Percentiles rank a stretch among this genome's conserved stretches.
phyloP scores from a whole-genome alignment of 2,329 filamentous ascomycete species.

The Aspergillus brasiliensis region DNA sequence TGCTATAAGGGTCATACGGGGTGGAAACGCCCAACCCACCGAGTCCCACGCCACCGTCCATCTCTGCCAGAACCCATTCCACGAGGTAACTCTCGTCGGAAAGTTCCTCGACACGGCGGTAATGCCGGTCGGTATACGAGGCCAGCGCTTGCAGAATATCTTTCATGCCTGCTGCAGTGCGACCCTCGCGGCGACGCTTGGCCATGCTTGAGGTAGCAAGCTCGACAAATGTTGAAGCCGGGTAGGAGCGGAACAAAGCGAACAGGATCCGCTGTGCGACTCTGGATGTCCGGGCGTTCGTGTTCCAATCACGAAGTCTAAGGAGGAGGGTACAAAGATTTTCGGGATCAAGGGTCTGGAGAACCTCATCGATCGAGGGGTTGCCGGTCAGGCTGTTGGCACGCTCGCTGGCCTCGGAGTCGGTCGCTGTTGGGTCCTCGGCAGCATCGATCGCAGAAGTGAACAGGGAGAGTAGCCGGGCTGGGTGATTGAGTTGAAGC shows the following conservation, averaged over 20 bases:
- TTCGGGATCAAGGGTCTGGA: constrained; percentile 76
- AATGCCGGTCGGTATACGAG: constrained; percentile 91
- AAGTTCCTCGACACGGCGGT: constrained; percentile 83
- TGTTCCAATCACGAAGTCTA: constrained; percentile 93
- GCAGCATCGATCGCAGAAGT: constrained; percentile 75
- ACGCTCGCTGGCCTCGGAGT: constrained; percentile 31
- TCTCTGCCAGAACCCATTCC: constrained; percentile 89
- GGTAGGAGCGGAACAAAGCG: constrained; percentile 77
- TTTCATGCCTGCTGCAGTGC: constrained; percentile 64
- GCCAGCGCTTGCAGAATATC: constrained; percentile 85
- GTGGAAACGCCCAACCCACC: constrained; percentile 31
- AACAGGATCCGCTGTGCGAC: constrained; percentile 84
- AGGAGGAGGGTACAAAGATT: constrained; percentile 83
- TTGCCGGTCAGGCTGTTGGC: constrained; percentile 48
- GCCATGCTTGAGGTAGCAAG: constrained; percentile 53
- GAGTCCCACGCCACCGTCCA: constrained; percentile 69
- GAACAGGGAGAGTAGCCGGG: constrained; percentile 80
- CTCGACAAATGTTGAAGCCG: constrained; percentile 73
- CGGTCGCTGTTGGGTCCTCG: constrained; percentile 54
- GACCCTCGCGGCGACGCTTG: constrained; percentile 34
- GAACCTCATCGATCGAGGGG: constrained; percentile 73
- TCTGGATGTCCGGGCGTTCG: constrained; percentile 81
- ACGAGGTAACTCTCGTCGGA: constrained; percentile 93
- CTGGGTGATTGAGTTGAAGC: constrained; percentile 91
- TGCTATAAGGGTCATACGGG: constrained; percentile 18